Base-by-base conservation (phyloP, 345 rosid species). In the Acer negundo region DNA sequence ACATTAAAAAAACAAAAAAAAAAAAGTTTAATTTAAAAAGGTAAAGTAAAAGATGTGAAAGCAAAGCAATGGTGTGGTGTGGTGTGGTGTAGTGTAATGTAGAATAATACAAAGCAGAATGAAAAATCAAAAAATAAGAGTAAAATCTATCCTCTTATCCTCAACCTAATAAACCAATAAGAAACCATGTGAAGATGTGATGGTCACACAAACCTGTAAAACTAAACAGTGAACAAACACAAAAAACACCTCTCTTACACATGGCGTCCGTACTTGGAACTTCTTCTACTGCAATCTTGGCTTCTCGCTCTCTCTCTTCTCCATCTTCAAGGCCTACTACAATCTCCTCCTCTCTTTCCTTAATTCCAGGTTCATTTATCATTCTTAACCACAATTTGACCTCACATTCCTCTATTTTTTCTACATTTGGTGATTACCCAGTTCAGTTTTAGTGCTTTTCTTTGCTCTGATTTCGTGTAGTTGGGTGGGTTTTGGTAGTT, bases 251-350 rank as follows among this genome's bases (percentile, higher is more conserved):
- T 8, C 15, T 11, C 67, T 62, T 24, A 20, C 80, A 70, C 78
- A 88, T 94, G 98, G 97, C 95, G 69, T 84, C 95, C n/a, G 78
- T 85, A n/a, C 84, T 93, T 7, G 97, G 97, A 80, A 72, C 92
- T 78, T 82, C 86, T 75, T 84, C 90, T 23, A 19, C 89, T 7
- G 88, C 90, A 70, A 70, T 90, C 79, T 87, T 91, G 75, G 85
- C 89, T 47, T 80, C 93, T 44, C 86, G 88, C 42, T 85, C 89
- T 10, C 87, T 83, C 70, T 84, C 86, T 70, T 82, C 86, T 66
- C 64, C 89, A 70, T 73, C 91, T 66, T 84, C 88, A 70, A 86
- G 81, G 76, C 80, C 83, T 56, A 79, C 86, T 56, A 78, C 86
- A 42, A 5, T 84, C 51, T 81, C 90, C 23, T 82, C 83, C 23